Evolutionary conservation across 805 yeast genomes (phyloP).

Genomic region (Wickerhamomyces chaumierensis): DNA sequence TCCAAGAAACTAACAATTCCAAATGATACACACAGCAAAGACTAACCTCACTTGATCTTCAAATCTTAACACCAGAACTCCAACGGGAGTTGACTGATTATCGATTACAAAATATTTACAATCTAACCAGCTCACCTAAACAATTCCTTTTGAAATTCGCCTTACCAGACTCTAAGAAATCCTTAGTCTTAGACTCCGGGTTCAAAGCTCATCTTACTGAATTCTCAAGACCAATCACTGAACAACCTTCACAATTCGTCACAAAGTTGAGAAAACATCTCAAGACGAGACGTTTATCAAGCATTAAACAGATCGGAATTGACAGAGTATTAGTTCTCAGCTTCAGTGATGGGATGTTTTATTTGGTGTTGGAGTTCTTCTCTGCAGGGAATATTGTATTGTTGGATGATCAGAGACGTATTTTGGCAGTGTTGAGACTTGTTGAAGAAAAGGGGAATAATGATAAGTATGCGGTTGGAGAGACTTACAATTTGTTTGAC

Average conservation of each 20-base stretch:
- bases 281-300: slow-evolving; percentile 66
- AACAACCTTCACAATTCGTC: slow-evolving; percentile 77
- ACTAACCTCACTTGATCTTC: slow-evolving; percentile 74
- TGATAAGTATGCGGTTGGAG: slow-evolving; percentile 64
- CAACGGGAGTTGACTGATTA: slow-evolving; percentile 44
- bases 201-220: slow-evolving; percentile 69
- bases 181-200: slow-evolving; percentile 77
- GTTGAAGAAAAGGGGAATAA: slow-evolving; percentile 65
- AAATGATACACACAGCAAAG: too few species aligned
- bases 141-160: slow-evolving; percentile 75
- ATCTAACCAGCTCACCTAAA: slow-evolving; percentile 57
- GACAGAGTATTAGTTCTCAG: slow-evolving; percentile 79
- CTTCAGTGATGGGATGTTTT: slow-evolving; percentile 71
- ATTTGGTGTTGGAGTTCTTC: slow-evolving; percentile 81
- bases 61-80: slow-evolving; percentile 59
- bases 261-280: slow-evolving; percentile 79
- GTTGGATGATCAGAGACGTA: slow-evolving; percentile 56
- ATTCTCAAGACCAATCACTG: slow-evolving; percentile 71
- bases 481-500: slow-evolving; percentile 53
- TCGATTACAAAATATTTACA: slow-evolving; percentile 77
- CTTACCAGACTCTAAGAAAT: slow-evolving; percentile 70
- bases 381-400: slow-evolving; percentile 88
- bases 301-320: slow-evolving; percentile 60
- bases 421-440: slow-evolving; percentile 64
- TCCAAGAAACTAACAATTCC: too few species aligned